phyloP scores from a whole-genome alignment of 495 filamentous ascomycete species.

The Tricharina praecox region DNA sequence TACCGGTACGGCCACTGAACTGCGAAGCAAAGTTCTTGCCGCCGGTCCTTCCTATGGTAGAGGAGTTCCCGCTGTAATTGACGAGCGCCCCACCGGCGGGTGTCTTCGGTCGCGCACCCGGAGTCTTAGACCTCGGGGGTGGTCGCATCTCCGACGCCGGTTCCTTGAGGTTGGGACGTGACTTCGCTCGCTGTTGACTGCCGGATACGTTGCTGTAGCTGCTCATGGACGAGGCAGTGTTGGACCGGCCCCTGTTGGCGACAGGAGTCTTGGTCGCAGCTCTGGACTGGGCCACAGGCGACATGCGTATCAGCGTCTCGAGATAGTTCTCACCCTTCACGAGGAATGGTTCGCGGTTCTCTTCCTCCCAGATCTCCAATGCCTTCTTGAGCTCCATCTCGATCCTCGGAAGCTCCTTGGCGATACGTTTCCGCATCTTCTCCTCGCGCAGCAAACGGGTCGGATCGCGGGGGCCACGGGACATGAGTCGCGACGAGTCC shows the following conservation, averaged over 20 bases:
- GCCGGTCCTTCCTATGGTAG: conserved; percentile 11
- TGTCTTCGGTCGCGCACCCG: conserved; percentile 18
- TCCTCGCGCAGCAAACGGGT: conserved; percentile 90
- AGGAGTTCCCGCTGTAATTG: conserved; percentile 4
- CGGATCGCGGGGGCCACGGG: conserved; percentile 74
- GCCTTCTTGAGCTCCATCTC: conserved; percentile 62
- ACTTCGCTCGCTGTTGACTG: conserved; percentile 4
- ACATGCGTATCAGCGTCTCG: conserved; percentile 72
- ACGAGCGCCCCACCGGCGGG: conserved; percentile 11
- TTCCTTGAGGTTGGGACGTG: conserved; percentile 8
- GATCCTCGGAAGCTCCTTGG: conserved; percentile 87
- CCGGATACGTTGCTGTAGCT: too few relatives aligned
- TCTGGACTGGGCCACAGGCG: conserved; percentile 22
- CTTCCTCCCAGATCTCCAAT: conserved; percentile 80
- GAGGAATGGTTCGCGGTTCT: conserved; percentile 80
- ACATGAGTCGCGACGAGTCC: conserved; percentile 84
- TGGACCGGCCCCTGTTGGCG: background rate
- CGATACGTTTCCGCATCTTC: conserved; percentile 92
- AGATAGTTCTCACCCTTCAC: conserved; percentile 86
- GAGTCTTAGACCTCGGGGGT: conserved; percentile 16
- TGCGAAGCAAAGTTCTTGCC: conserved; percentile 9
- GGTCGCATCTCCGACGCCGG: conserved; percentile 7
- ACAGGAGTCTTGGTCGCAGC: conserved; percentile 2
- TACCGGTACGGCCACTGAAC: background rate
- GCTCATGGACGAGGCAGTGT: background rate